A percentile compares a stretch with the other conserved stretches of the same genome.
phyloP scores from a whole-genome alignment of 148 eudicot species.

The Vaccinium corymbosum region DNA sequence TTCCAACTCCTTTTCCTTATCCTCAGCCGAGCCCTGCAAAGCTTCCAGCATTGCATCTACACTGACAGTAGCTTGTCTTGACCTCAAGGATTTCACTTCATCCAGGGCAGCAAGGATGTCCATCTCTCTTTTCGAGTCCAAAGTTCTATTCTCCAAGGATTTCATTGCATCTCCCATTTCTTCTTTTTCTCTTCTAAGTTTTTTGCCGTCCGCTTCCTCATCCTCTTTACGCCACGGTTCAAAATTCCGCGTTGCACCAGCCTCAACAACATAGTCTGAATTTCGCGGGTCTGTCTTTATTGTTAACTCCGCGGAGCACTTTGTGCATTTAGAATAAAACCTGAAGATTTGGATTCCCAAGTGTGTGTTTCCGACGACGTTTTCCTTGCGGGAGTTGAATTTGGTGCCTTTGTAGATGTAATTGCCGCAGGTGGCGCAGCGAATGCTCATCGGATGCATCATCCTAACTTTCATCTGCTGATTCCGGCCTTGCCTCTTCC shows the following conservation, averaged over 20 bases:
- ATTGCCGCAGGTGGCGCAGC: conserved; percentile 79
- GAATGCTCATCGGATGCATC: conserved; percentile 95
- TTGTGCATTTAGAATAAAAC: conserved; percentile 88
- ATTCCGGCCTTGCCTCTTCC: conserved; percentile 67
- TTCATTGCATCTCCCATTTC: conserved; percentile 99
- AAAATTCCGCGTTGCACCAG: conserved; percentile 77
- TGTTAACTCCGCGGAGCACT: conserved; percentile 78
- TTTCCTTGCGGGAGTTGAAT: conserved; percentile 75
- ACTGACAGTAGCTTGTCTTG: conserved; percentile 79
- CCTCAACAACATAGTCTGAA: conserved; percentile 84
- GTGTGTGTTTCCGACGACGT: conserved; percentile 79
- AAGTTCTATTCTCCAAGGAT: conserved; percentile 86
- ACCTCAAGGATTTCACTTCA: conserved; percentile 95
- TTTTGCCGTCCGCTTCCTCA: conserved; percentile 64
- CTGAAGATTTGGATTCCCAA: conserved; percentile 86
- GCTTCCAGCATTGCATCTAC: conserved; percentile 82
- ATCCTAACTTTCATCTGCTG: conserved; percentile 82
- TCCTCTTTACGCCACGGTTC: conserved; percentile 94
- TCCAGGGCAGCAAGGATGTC: conserved; percentile 91
- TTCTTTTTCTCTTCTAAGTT: conserved; percentile 66
- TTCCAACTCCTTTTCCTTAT: conserved; percentile 61
- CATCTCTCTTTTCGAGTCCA: conserved; percentile 92
- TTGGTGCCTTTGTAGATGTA: conserved; percentile 89
- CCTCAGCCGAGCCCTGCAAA: conserved; percentile 55
- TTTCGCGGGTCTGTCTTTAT: conserved; percentile 89